Conservation (phyloP, 2,329 filamentous ascomycete genomes). For the Fusarium miscanthi region DNA sequence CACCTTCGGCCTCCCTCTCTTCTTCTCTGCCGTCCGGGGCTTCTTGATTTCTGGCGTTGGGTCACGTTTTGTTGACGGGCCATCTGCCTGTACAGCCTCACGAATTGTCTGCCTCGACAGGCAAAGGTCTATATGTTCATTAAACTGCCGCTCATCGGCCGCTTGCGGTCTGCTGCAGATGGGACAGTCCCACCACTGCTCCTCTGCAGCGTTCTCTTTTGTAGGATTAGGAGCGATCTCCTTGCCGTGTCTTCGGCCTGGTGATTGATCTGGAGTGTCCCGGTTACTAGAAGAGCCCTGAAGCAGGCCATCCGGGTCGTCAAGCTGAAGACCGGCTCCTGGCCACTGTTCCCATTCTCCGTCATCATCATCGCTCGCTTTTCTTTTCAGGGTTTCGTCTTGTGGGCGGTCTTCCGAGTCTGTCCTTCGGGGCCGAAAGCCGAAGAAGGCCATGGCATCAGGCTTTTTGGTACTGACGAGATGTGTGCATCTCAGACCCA, state of each 20-base stretch:
- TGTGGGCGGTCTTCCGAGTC: slow-evolving; percentile 32
- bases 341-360: slow-evolving; percentile 74
- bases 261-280: slow-evolving; percentile 6
- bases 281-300: slow-evolving; percentile 20
- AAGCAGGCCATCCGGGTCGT: slow-evolving; percentile 27
- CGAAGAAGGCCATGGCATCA: slow-evolving; percentile 83
- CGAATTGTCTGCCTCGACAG: slow-evolving; percentile 87
- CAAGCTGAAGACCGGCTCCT: slow-evolving; percentile 66
- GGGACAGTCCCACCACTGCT: slow-evolving; percentile 83
- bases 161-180: slow-evolving; percentile 83
- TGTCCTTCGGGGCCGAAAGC: slow-evolving; percentile 58
- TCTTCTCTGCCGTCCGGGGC: slow-evolving; percentile 52
- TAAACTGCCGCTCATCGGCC: slow-evolving; percentile 82
- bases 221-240: slow-evolving; percentile 62
- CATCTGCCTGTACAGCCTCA: slow-evolving; percentile 75
- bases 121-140: slow-evolving; percentile 92
- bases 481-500: slow-evolving; percentile 90
- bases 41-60: slow-evolving; percentile 54
- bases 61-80: slow-evolving; percentile 41
- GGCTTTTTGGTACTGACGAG: slow-evolving; percentile 86
- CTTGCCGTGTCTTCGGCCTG: slow-evolving; percentile 56
- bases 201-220: slow-evolving; percentile 49
- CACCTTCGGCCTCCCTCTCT: slow-evolving; percentile 50
- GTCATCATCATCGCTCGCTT: slow-evolving; percentile 45
- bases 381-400: slow-evolving; percentile 48